Evolutionary conservation across 768 basidiomycete species (phyloP), one percentile per base, ranked within the genome.

Genomic region (Tricholoma hemisulphureum): DNA sequence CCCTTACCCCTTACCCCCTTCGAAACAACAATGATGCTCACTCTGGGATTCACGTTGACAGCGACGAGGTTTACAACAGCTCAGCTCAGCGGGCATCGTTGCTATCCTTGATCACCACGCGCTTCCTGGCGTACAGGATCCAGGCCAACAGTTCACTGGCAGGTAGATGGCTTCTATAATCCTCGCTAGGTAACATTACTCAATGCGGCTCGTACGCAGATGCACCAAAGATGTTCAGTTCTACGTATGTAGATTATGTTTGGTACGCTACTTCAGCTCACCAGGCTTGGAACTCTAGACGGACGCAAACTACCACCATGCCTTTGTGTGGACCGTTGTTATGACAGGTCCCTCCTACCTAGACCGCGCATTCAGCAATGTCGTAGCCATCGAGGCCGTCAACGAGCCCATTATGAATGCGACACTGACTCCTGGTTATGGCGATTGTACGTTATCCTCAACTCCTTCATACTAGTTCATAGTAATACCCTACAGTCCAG

Each of bases 371-470:
- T 93, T 93, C 64, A 72, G 63, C 16, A 82, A 75, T 29, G 89
- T 88, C n/a, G 85, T 87, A 41, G 75, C 87, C 1, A 86, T 93
- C 28, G 81, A 93, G 62, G 91, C 91, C 1, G 76, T 87, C 24
- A 93, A 93, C 60, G 91, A 93, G 57, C 88, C 87, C 0, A 83
- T 89, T 63, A 87, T 84, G 87, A 73, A 93, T 64, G 87, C 88
- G 7, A 66, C 55, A 16, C 69, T 77, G 59, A 92, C 91, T 1
- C 89, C 91, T 0, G 82, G 77, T 24, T 85, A 88, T 45, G 89
- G 89, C 21, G 75, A 78, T 39, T 93, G 89, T 91, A 66, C 54
- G 84, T 61, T 31, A 26, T 37, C 31, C 41, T 53, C 13, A 35
- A 34, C 39, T 31, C 20, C 41, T n/a, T 13, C 48, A 23, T 32